These are phyloP conservation scores for Alternaria ventricosa DNA, from an alignment of 2,329 filamentous ascomycete species.

Conservation along the genomic window DNA sequence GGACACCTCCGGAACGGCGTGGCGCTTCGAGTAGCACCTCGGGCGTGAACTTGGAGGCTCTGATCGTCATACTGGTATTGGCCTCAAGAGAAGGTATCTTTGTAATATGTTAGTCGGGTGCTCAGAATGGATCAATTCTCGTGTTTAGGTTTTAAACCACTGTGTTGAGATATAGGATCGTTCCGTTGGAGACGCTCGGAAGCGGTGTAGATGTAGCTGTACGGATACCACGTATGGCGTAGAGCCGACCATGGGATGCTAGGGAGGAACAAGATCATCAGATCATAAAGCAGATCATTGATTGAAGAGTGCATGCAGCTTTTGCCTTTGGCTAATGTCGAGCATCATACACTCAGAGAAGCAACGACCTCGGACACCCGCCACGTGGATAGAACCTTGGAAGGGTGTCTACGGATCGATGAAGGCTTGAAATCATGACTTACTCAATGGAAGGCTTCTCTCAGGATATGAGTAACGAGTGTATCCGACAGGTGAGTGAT, in stretches of 20 bases:
- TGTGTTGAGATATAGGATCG: not conserved
- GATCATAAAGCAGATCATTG: not conserved
- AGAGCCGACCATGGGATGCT: not conserved
- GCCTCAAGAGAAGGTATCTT: not conserved
- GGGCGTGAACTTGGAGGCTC: slow-evolving; percentile 74
- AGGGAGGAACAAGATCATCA: not conserved
- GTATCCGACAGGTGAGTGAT: not conserved
- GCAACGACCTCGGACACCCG: not conserved
- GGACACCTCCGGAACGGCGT: slow-evolving; percentile 71
- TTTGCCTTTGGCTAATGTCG: not conserved
- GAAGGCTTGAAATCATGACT: not conserved
- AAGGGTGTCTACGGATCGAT: not conserved
- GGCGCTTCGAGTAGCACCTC: slow-evolving; percentile 79
- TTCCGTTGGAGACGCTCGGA: not conserved
- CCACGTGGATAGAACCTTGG: not conserved
- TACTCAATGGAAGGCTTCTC: not conserved
- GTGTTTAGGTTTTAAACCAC: not conserved
- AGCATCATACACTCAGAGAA: not conserved
- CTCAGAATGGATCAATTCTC: not conserved
- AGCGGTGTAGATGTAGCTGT: not conserved
- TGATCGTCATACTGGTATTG: slow-evolving; percentile 67
- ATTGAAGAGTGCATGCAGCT: not conserved
- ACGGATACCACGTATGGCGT: not conserved
- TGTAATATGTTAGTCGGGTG: not conserved
- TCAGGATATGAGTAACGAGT: not conserved